These are phyloP conservation scores for Coemansia sp. DNA, from an alignment of 192 early-diverging fungal genomes.

Conservation along the genomic window DNA sequence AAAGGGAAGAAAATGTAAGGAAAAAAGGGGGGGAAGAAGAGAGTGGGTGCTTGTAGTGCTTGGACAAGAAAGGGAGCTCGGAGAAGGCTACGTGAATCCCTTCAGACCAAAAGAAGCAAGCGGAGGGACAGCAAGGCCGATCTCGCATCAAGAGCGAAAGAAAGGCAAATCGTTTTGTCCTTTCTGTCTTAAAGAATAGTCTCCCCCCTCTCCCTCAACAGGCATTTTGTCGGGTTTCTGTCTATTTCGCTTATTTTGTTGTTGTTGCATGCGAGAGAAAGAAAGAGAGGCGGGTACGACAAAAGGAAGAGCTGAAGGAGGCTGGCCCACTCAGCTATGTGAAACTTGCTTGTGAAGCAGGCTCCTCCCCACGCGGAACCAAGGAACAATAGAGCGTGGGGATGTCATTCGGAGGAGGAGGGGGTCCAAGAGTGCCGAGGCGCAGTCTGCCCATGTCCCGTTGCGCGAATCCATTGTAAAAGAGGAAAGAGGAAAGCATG, in stretches of 20 bases:
- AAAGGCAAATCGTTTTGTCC: constrained; percentile 1
- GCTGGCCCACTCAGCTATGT: neutral
- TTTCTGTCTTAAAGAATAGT: constrained; percentile 4
- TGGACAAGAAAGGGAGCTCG: constrained; percentile 3
- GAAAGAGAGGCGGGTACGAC: constrained; percentile 3
- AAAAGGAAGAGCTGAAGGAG: neutral
- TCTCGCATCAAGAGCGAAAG: constrained; percentile 3
- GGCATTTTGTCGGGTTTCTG: neutral
- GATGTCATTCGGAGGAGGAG: neutral
- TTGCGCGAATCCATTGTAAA: constrained; percentile 4
- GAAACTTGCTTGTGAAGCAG: neutral
- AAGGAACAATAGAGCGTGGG: constrained; percentile 4
- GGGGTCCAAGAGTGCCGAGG: neutral
- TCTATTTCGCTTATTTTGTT: neutral
- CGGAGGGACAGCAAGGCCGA: constrained; percentile 5
- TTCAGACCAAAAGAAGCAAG: constrained; percentile 6
- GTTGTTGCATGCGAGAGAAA: neutral
- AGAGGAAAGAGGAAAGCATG: neutral
- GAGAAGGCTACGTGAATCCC: constrained; percentile 1
- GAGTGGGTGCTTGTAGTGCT: neutral
- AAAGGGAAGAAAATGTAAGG: neutral
- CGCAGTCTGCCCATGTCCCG: constrained; percentile 2
- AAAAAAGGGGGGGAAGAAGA: neutral
- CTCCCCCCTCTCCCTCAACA: neutral
- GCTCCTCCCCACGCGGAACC: neutral